phyloP scores from a whole-genome alignment of 495 filamentous ascomycete genomes.

The Amniculicola lignicola region DNA sequence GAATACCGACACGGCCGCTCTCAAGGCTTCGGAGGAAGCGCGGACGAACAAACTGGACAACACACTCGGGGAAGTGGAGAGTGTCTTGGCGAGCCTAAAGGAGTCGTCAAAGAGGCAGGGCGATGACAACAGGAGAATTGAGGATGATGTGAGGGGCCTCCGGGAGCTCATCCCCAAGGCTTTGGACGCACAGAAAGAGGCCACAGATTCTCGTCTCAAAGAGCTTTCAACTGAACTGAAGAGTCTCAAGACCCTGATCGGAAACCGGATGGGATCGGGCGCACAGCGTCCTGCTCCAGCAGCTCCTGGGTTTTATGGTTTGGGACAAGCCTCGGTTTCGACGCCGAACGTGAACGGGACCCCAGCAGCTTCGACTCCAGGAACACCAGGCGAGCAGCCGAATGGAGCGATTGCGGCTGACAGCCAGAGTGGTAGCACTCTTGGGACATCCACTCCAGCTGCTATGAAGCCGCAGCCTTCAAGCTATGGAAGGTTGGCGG shows the following conservation, averaged over 20 bases:
- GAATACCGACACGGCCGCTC: slow-evolving; percentile 76
- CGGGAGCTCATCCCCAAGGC: slow-evolving; percentile 84
- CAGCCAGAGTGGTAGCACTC: slow-evolving; percentile 27
- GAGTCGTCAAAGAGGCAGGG: slow-evolving; percentile 72
- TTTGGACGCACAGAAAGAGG: slow-evolving; percentile 79
- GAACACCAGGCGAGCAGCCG: slow-evolving; percentile 20
- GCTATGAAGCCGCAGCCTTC: slow-evolving; percentile 19
- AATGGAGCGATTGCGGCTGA: slow-evolving; percentile 1
- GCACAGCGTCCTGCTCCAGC: slow-evolving; percentile 40
- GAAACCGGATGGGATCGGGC: slow-evolving; percentile 67
- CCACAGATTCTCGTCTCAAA: slow-evolving; percentile 72
- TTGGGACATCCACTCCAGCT: slow-evolving; percentile 36
- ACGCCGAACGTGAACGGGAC: slow-evolving; percentile 16
- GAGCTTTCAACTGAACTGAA: slow-evolving; percentile 86
- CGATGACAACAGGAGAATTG: slow-evolving; percentile 76
- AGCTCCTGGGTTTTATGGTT: slow-evolving; percentile 34
- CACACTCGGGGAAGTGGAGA: slow-evolving; percentile 79
- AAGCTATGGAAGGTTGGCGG: slow-evolving; percentile 39
- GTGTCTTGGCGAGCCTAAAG: slow-evolving; percentile 75
- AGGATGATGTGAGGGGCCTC: slow-evolving; percentile 80
- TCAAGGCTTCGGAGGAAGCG: slow-evolving; percentile 80
- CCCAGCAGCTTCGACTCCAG: slow-evolving; percentile 31
- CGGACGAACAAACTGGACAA: slow-evolving; percentile 82
- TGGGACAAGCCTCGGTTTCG: slow-evolving; percentile 7
- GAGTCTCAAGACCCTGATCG: slow-evolving; percentile 84